Conservation (phyloP, 1,284 basidiomycete genomes). For the Flammula alnicola region DNA sequence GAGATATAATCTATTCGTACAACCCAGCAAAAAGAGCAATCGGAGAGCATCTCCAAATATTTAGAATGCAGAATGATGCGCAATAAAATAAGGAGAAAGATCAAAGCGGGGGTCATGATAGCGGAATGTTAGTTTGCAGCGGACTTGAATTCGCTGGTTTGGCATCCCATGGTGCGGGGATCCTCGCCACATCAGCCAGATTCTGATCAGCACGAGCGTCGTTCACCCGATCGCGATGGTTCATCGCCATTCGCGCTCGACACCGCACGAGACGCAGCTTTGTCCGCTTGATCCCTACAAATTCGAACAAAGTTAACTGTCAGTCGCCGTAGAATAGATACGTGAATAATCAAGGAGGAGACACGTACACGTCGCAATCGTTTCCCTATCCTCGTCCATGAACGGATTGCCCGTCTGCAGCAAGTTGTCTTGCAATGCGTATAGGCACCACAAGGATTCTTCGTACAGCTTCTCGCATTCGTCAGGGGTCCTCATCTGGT, state of each 20-base stretch:
- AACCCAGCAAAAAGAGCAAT: conserved; percentile 1
- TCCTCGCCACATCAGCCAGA: conserved; percentile 68
- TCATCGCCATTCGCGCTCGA: conserved; percentile 74
- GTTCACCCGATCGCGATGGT: conserved; percentile 64
- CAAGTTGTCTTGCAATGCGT: conserved; percentile 89
- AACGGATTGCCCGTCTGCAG: conserved; percentile 84
- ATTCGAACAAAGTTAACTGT: neutral
- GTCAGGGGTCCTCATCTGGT: conserved; percentile 75
- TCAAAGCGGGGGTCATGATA: conserved; percentile 16
- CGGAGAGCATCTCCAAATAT: too few species aligned
- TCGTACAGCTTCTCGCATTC: conserved; percentile 95
- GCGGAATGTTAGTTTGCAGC: conserved; percentile 16
- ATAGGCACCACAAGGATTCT: conserved; percentile 91
- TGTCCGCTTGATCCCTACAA: conserved; percentile 79
- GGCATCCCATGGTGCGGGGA: conserved; percentile 77
- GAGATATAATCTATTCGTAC: conserved; percentile 10
- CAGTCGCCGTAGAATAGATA: conserved; percentile 10
- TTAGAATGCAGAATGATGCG: too few species aligned
- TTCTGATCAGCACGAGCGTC: conserved; percentile 78
- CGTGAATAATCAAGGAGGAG: neutral
- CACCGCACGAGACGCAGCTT: conserved; percentile 77
- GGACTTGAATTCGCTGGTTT: conserved; percentile 37
- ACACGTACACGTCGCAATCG: conserved; percentile 79
- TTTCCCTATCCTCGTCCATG: conserved; percentile 82
- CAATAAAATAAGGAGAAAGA: neutral